These are phyloP conservation scores for Phytophthora pini DNA, from an alignment of 352 stramenopile species.

Conservation along the genomic window DNA sequence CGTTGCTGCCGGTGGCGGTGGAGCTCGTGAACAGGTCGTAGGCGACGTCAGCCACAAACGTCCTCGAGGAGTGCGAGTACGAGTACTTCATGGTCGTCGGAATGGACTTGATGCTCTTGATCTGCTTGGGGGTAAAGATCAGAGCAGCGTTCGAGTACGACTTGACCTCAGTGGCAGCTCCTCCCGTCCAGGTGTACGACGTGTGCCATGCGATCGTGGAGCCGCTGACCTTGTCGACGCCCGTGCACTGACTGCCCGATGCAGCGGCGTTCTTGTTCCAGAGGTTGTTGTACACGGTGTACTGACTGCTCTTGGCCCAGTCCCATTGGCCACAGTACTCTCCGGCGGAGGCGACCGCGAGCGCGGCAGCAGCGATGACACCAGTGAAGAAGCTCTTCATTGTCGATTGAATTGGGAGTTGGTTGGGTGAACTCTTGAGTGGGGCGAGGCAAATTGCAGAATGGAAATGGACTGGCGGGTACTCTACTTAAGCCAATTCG, in stretches of 20 bases:
- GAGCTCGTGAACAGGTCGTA: slow-evolving; percentile 48
- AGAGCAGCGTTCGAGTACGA: slow-evolving; percentile 50
- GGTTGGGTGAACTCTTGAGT: slow-evolving; percentile 1
- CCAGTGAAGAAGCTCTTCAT: slow-evolving; percentile 33
- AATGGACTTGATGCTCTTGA: slow-evolving; percentile 41
- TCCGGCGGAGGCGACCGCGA: slow-evolving; percentile 19
- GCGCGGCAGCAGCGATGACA: slow-evolving; percentile 19
- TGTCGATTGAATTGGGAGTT: background rate
- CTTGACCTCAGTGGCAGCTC: slow-evolving; percentile 39
- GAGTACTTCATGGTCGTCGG: slow-evolving; percentile 40
- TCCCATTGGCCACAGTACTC: slow-evolving; percentile 48
- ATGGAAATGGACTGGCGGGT: slow-evolving; percentile 8
- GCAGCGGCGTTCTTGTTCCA: slow-evolving; percentile 43
- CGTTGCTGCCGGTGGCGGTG: slow-evolving; percentile 27
- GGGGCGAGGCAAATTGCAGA: slow-evolving; percentile 21
- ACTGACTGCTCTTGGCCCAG: slow-evolving; percentile 35
- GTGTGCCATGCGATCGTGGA: slow-evolving; percentile 50
- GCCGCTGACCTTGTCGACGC: slow-evolving; percentile 42
- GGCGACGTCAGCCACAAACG: slow-evolving; percentile 37
- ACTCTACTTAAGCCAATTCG: background rate
- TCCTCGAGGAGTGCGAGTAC: slow-evolving; percentile 34
- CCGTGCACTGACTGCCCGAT: slow-evolving; percentile 53
- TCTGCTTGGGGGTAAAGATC: slow-evolving; percentile 39
- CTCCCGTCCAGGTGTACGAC: slow-evolving; percentile 43
- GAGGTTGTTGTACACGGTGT: slow-evolving; percentile 62